Conservation (phyloP, 1,284 basidiomycete genomes). For the Malassezia restricta region DNA sequence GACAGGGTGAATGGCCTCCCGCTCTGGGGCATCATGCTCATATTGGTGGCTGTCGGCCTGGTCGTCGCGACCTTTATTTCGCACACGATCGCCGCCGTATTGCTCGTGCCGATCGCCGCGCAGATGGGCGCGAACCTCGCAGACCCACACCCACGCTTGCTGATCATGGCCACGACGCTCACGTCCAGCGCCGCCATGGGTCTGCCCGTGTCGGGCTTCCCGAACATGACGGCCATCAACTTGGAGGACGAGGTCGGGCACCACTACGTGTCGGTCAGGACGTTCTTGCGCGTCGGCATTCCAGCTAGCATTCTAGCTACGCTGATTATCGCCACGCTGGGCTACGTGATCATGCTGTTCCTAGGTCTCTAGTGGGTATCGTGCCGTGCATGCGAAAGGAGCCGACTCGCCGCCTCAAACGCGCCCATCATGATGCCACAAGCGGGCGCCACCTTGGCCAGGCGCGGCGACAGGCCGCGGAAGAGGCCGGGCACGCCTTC, state of each 20-base stretch:
- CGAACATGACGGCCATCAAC: constrained; percentile 59
- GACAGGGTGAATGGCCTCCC: constrained; percentile 59
- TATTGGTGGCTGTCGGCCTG: constrained; percentile 72
- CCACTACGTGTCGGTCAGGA: constrained; percentile 50
- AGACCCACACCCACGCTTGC: constrained; percentile 35
- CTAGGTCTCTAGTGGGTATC: constrained; percentile 9
- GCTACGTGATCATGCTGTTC: constrained; percentile 37
- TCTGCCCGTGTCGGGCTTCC: constrained; percentile 93
- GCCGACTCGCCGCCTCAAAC: constrained; percentile 60
- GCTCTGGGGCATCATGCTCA: constrained; percentile 69
- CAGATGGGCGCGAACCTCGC: constrained; percentile 67
- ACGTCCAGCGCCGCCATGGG: constrained; percentile 96
- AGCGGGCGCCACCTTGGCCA: constrained; percentile 94
- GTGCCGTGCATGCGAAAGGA: constrained; percentile 6
- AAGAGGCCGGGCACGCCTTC: constrained; percentile 73
- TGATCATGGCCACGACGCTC: constrained; percentile 58
- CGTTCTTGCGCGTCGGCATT: constrained; percentile 86
- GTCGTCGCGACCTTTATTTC: constrained; percentile 53
- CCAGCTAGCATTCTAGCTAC: constrained; percentile 78
- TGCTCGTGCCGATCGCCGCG: constrained; percentile 88
- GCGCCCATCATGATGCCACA: constrained; percentile 95
- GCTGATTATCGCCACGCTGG: constrained; percentile 47
- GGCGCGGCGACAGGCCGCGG: constrained; percentile 71
- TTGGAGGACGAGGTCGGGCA: constrained; percentile 92
- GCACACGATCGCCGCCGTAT: constrained; percentile 68